Conservation (phyloP, 2,329 filamentous ascomycete genomes). For the Penicillium olsonii region DNA sequence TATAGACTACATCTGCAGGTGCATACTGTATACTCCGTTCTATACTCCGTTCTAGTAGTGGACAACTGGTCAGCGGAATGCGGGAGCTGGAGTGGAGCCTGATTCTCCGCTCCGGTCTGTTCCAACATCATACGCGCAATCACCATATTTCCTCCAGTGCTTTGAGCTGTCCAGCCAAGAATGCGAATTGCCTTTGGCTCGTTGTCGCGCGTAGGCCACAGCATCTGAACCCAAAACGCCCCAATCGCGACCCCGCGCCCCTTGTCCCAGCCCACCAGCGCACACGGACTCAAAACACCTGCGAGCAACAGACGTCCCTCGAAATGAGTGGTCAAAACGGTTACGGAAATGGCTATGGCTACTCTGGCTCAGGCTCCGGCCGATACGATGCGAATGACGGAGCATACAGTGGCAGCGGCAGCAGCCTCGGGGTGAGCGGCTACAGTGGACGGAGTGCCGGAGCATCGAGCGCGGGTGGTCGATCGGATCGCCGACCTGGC, state of each 20-base stretch:
- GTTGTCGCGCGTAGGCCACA: conserved; percentile 20
- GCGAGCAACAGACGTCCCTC: conserved; percentile 9
- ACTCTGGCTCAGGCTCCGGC: conserved; percentile 37
- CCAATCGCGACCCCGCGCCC: conserved; percentile 16
- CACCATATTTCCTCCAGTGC: not conserved
- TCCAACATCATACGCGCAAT: conserved; percentile 7
- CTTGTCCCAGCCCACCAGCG: conserved; percentile 18
- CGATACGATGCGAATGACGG: conserved; percentile 39
- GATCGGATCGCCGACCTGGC: conserved; percentile 41
- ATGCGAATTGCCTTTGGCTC: conserved; percentile 26
- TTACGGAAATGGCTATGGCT: conserved; percentile 42
- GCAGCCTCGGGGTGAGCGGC: conserved; percentile 35
- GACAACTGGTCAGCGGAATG: conserved; percentile 18
- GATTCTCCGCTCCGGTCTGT: conserved; percentile 11
- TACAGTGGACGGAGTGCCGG: conserved; percentile 28
- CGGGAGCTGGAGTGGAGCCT: conserved; percentile 28
- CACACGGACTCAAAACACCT: conserved; percentile 8
- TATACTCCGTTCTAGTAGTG: no score
- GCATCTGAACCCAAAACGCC: conserved; percentile 11
- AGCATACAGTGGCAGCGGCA: conserved; percentile 32
- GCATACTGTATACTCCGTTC: no score
- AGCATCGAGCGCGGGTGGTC: conserved; percentile 20
- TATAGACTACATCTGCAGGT: no score
- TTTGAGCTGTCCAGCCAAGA: conserved; percentile 14
- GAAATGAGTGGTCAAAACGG: conserved; percentile 40